phyloP scores from a whole-genome alignment of 371 early-diverging fungal genomes.

The Mortierella sp. region DNA sequence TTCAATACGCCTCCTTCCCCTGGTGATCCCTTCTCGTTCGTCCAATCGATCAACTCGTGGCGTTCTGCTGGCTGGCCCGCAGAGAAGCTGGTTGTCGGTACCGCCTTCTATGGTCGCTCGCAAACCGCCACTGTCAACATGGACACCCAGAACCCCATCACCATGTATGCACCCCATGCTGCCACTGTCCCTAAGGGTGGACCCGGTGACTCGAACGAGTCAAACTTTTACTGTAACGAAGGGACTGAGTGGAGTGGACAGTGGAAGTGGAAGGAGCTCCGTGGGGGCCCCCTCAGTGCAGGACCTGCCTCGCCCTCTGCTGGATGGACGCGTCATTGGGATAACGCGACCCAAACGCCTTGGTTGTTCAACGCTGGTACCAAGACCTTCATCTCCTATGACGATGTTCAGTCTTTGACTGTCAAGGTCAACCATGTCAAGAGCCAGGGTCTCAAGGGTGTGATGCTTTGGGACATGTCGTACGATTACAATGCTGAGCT shows the following conservation, averaged over 20 bases:
- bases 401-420: conserved; percentile 73
- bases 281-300: conserved; percentile 63
- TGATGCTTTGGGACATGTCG: conserved; percentile 76
- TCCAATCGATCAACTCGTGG: conserved; percentile 71
- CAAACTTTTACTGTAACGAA: conserved; percentile 60
- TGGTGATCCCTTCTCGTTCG: conserved; percentile 67
- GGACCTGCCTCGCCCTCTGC: conserved; percentile 52
- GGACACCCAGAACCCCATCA: conserved; percentile 53
- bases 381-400: conserved; percentile 77
- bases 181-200: conserved; percentile 71
- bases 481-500: conserved; percentile 71
- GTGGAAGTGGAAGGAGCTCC: conserved; percentile 80
- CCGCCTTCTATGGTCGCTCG: conserved; percentile 82
- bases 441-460: conserved; percentile 68
- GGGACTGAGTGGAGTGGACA: conserved; percentile 60
- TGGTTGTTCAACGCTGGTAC: conserved; percentile 58
- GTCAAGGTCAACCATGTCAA: conserved; percentile 73
- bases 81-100: conserved; percentile 76
- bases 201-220: conserved; percentile 62
- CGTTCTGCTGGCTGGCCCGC: conserved; percentile 73
- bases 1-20: conserved; percentile 66
- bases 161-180: conserved; percentile 60
- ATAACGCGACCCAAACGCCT: conserved; percentile 51
- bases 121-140: conserved; percentile 68
- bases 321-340: conserved; percentile 57